Conservation (phyloP, 768 basidiomycete genomes). For the Erythrobasidium yunnanense region DNA sequence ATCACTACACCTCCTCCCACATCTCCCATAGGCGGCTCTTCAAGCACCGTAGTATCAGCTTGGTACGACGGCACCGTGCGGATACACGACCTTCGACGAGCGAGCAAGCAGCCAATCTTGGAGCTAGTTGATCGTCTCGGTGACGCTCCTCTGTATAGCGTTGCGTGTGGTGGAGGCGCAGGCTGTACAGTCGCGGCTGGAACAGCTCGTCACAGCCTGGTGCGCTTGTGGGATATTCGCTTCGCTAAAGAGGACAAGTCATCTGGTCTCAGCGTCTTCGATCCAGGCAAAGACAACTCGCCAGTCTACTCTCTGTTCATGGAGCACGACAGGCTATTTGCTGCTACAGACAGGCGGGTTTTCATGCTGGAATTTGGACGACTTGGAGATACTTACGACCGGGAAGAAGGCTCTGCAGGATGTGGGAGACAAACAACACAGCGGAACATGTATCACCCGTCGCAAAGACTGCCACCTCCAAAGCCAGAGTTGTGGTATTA, state of each 20-base stretch:
- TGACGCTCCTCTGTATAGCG: slow-evolving; percentile 61
- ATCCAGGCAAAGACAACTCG: slow-evolving; percentile 58
- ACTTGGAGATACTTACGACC: background rate
- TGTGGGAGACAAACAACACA: no score
- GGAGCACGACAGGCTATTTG: slow-evolving; percentile 69
- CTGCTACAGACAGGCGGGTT: slow-evolving; percentile 62
- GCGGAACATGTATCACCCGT: no score
- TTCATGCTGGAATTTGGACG: slow-evolving; percentile 68
- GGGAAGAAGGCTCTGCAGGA: no score
- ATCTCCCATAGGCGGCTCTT: slow-evolving; percentile 58
- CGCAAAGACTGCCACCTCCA: background rate
- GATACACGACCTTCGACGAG: slow-evolving; percentile 60
- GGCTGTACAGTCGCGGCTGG: slow-evolving; percentile 62
- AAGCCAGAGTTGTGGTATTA: slow-evolving; percentile 14
- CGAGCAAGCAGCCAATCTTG: slow-evolving; percentile 51
- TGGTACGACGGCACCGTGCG: slow-evolving; percentile 71
- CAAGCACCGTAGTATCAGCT: slow-evolving; percentile 62
- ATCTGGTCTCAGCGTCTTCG: slow-evolving; percentile 65
- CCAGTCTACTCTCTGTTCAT: slow-evolving; percentile 65
- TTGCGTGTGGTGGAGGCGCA: slow-evolving; percentile 63
- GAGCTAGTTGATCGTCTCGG: slow-evolving; percentile 55
- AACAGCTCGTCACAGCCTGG: slow-evolving; percentile 61
- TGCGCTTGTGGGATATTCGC: slow-evolving; percentile 73
- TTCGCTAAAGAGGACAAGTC: slow-evolving; percentile 41
- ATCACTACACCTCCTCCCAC: slow-evolving; percentile 54